These are phyloP conservation scores for Carallia brachiata DNA, from an alignment of 345 rosid genomes.

Conservation along the genomic window DNA sequence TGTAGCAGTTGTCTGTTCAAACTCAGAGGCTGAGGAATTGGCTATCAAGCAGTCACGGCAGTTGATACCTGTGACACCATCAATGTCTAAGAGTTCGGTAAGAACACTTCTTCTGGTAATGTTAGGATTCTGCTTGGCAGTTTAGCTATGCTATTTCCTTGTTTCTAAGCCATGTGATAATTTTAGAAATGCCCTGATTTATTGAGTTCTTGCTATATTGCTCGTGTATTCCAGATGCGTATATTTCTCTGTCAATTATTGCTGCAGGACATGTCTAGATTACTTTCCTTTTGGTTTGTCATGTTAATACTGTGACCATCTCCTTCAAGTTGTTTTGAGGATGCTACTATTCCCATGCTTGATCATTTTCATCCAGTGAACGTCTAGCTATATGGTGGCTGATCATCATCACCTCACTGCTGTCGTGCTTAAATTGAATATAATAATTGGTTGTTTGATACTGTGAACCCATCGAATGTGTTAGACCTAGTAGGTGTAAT, in stretches of 20 bases:
- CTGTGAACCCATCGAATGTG: too few species aligned
- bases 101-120: constrained; percentile 15
- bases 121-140: neutral
- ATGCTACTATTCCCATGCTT: too few species aligned
- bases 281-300: too few species aligned
- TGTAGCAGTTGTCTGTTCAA: constrained; percentile 41
- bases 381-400: too few species aligned
- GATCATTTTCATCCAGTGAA: too few species aligned
- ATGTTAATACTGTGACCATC: too few species aligned
- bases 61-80: constrained; percentile 75
- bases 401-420: neutral
- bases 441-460: neutral
- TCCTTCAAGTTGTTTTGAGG: too few species aligned
- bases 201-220: too few species aligned
- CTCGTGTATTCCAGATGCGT: too few species aligned
- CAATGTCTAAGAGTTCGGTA: constrained; percentile 59
- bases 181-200: neutral
- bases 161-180: neutral
- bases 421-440: neutral
- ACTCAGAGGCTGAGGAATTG: constrained; percentile 63
- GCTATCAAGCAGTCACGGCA: constrained; percentile 85
- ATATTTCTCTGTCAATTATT: neutral
- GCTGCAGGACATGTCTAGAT: too few species aligned
- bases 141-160: neutral
- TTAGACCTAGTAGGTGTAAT: too few species aligned